Base-by-base conservation (phyloP, 1,284 basidiomycete genomes). In the Flammula alnicola region DNA sequence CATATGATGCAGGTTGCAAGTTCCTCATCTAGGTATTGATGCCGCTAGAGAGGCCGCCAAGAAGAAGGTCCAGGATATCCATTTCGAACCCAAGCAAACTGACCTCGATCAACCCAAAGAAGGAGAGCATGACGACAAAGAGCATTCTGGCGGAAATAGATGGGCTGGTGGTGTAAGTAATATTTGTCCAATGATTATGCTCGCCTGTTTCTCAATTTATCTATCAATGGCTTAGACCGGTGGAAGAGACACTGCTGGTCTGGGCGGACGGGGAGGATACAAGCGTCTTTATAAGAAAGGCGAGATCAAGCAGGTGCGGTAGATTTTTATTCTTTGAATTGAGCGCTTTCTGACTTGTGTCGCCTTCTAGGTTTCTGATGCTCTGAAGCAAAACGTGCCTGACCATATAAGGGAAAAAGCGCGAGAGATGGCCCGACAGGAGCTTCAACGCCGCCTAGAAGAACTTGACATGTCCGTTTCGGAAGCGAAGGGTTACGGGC, bases 221-320 rank as follows among this genome's bases (percentile, higher is more conserved):
- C 19, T 19, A 22, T 23, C 23, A 1, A n/a, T n/a, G n/a, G n/a
- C n/a, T n/a, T 51, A 86, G 83, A 80, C 79, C 20, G 83, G 84
- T 29, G 84, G 84, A 4, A 71, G 82, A n/a, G 81, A 83, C 59
- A 85, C 83, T 2, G 84, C 83, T 5, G 84, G 84, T 1, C 64
- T 84, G 49, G 84, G 84, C 2, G 84, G 84, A 3, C 68, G 75
- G 27, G 84, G 83, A 8, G 83, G 83, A 0, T 84, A 84, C 61
- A 86, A 84, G 67, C 78, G 84, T n/a, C 61, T 84, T 0, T 83
- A 77, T 61, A 82, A 81, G 57, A 80, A 79, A 5, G 81, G 83
- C 11, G 72, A 83, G 52, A 82, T 86, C 56, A 79, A 83, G 39
- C 84, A 86, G 68, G 81, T 76, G 41, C 10, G 60, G 38, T 14